A percentile compares a stretch with the other conserved stretches of the same genome.
These are phyloP conservation scores for Candida silvatica DNA, from an alignment of 805 yeast genomes.

Conservation along the genomic window DNA sequence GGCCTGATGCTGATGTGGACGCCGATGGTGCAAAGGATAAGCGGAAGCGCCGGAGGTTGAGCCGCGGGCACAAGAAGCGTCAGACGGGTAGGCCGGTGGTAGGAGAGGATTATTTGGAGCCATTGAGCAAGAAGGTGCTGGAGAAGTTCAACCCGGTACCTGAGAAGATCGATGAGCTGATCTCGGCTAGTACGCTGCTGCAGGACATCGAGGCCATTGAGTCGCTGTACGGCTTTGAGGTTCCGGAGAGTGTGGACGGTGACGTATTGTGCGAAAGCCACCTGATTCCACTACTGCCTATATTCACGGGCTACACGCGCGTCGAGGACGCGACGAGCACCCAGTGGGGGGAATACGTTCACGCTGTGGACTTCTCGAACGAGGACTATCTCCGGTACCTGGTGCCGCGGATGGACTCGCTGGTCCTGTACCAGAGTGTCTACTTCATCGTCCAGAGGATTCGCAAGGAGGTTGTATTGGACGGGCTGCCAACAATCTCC, in stretches of 20 bases:
- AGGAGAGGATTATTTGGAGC: not conserved
- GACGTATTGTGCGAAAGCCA: not conserved
- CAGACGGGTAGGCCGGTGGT: no score
- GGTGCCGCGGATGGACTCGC: not conserved
- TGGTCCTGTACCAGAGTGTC: conserved; percentile 4
- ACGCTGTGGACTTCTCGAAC: conserved; percentile 5
- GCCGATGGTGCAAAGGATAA: no score
- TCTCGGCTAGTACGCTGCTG: not conserved
- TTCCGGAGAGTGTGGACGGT: conserved; percentile 4
- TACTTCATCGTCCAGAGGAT: not conserved
- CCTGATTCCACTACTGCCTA: conserved; percentile 10
- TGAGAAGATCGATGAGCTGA: not conserved
- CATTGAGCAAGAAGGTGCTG: no score
- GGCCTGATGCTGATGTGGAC: conserved; percentile 7
- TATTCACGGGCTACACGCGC: conserved; percentile 8
- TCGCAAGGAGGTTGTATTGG: not conserved
- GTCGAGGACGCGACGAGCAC: not conserved
- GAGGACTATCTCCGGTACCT: not conserved
- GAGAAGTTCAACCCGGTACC: no score
- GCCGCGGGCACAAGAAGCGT: no score
- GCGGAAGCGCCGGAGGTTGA: no score
- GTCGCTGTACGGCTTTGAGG: not conserved
- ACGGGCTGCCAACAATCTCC: not conserved
- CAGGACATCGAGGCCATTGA: not conserved
- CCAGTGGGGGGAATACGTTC: not conserved